A percentile compares a stretch with the other conserved stretches of the same genome.
These are phyloP conservation scores for Clarireedia homoeocarpa DNA, from an alignment of 2,329 filamentous ascomycete species.

Conservation along the genomic window DNA sequence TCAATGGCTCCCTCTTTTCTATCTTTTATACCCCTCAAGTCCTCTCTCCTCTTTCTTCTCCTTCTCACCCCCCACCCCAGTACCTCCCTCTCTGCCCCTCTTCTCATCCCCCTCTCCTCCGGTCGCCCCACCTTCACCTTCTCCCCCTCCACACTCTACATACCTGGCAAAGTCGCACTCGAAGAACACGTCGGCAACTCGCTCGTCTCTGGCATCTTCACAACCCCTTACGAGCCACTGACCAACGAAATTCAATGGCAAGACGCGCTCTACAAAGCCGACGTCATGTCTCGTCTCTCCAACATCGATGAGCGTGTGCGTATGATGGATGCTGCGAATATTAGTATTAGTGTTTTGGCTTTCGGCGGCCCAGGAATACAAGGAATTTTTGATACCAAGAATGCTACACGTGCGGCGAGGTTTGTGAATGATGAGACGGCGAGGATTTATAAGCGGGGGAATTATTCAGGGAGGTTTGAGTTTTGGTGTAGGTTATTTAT, in stretches of 20 bases:
- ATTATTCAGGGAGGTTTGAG: constrained; percentile 16
- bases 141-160: background rate
- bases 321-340: constrained; percentile 17
- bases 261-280: background rate
- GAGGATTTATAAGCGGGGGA: constrained; percentile 13
- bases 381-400: constrained; percentile 16
- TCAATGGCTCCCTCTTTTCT: constrained; percentile 19
- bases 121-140: background rate
- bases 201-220: background rate
- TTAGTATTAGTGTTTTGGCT: constrained; percentile 11
- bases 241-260: background rate
- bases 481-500: constrained; percentile 15
- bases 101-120: background rate
- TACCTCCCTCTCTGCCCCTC: constrained; percentile 49
- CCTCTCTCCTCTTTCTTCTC: constrained; percentile 20
- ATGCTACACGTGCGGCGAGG: constrained; percentile 11
- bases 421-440: constrained; percentile 17
- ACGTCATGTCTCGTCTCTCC: background rate
- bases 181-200: constrained; percentile 1
- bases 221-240: background rate
- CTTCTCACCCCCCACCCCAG: constrained; percentile 21
- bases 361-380: constrained; percentile 16
- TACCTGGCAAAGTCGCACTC: background rate
- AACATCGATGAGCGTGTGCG: constrained; percentile 8
- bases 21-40: background rate